Evolutionary conservation across 768 basidiomycete species (phyloP).

Genomic region (Lentinula sp.): DNA sequence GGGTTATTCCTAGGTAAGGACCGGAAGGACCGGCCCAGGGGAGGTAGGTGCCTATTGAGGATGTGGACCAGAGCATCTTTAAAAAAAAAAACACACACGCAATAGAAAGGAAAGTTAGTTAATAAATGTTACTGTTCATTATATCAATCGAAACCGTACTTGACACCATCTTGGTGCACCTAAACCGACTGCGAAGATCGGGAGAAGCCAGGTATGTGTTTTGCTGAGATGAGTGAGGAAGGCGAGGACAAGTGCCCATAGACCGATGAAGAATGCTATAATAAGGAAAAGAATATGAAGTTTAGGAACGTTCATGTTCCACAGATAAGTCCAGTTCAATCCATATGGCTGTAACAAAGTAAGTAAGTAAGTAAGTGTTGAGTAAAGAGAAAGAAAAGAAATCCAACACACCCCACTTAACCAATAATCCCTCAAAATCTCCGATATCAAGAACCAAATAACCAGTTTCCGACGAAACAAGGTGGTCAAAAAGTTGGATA

Average conservation of each 20-base stretch:
- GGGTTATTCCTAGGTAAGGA: slow-evolving; percentile 81
- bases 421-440: slow-evolving; percentile 91
- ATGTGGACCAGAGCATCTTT: slow-evolving; percentile 92
- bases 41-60: slow-evolving; percentile 86
- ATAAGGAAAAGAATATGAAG: slow-evolving; percentile 84
- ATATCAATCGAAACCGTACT: slow-evolving; percentile 25
- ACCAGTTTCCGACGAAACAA: slow-evolving; percentile 89
- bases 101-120: too few species aligned
- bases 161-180: slow-evolving; percentile 96
- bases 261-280: slow-evolving; percentile 75
- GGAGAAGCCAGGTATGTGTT: slow-evolving; percentile 91
- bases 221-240: slow-evolving; percentile 84
- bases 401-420: slow-evolving; percentile 63
- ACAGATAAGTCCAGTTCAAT: slow-evolving; percentile 92
- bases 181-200: slow-evolving; percentile 92
- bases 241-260: slow-evolving; percentile 74
- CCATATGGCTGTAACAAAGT: slow-evolving; percentile 63
- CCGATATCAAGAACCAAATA: slow-evolving; percentile 91
- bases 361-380: slow-evolving; percentile 10
- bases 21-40: slow-evolving; percentile 87
- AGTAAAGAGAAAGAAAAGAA: neutral
- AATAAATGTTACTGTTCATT: neutral
- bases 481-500: slow-evolving; percentile 86
- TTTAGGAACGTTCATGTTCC: slow-evolving; percentile 76
- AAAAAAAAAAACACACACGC: neutral